Base-by-base conservation (phyloP, 2,329 filamentous ascomycete genomes). In the Aspergillus aculeatinus region DNA sequence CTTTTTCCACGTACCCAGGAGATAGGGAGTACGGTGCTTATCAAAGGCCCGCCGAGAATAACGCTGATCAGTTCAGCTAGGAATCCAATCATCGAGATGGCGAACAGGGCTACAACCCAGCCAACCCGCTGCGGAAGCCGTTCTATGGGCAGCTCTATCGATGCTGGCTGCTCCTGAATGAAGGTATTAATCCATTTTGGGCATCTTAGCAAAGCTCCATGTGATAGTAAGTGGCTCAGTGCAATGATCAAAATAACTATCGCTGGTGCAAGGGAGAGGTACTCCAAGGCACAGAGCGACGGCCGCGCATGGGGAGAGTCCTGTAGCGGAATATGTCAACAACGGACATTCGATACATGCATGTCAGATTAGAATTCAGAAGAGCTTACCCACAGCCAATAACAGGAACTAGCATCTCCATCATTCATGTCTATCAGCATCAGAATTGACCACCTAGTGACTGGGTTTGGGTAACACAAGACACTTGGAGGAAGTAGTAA, bases 141-240 rank as follows among this genome's bases (percentile, higher is more conserved):
- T 61, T 71, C 77, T 52, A 66, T 72, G 56, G 69, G 73, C 52
- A 72, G 63, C 50, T 75, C 71, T 47, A 65, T 53, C 48, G 51
- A 60, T 39, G 70, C 68, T 19, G 66, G 64, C 21, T 72, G 63
- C 60, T 85, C 82, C 19, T 77, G 67, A 19, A 86, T 72, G 61
- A 87, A 86, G 4, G 82, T 76, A 51, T 68, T 75, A 21, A 77
- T 78, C 84, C 85, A 87, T 72, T 66, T 71, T 35, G 84, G 80
- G 48, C 76, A 73, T 67, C 65, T 70, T 39, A 59, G 60, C 29
- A 61, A 56, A 1, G 72, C 48, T 1, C 69, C 42, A 25, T 65
- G 63, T 5, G 62, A 64, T n/a, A 75, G 47, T 9, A 76, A 6
- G 59, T 76, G 70, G 27, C 65, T 65, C 33, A 71, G 48, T 23